Percentiles rank a stretch among this genome's conserved stretches.
Conservation (phyloP, 768 basidiomycete species). For the Lentinus brumalis region DNA sequence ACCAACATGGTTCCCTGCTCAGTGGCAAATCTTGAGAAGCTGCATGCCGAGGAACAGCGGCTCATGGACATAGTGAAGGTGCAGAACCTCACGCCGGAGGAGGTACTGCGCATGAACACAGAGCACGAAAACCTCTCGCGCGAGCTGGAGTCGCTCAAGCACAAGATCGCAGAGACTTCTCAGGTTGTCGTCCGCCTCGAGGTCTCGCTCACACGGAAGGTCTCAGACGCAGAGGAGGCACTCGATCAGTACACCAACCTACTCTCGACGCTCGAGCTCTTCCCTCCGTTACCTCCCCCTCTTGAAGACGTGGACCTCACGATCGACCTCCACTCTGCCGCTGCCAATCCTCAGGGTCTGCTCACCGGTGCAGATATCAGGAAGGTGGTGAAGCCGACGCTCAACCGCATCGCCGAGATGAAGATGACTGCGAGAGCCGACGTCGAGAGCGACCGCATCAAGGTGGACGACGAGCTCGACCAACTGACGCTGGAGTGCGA, state of each 20-base stretch:
- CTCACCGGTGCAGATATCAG: slow-evolving; percentile 70
- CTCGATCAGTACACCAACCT: slow-evolving; percentile 78
- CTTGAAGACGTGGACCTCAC: slow-evolving; percentile 75
- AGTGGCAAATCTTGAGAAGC: slow-evolving; percentile 65
- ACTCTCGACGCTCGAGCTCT: slow-evolving; percentile 73
- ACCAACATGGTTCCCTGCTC: slow-evolving; percentile 8
- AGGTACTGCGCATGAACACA: slow-evolving; percentile 87
- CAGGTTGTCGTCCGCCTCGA: slow-evolving; percentile 78
- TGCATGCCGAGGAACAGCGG: slow-evolving; percentile 64
- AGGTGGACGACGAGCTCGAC: slow-evolving; percentile 83
- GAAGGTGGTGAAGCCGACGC: slow-evolving; percentile 73
- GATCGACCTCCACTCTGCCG: slow-evolving; percentile 79
- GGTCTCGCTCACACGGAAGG: slow-evolving; percentile 78
- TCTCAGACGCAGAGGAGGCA: slow-evolving; percentile 79
- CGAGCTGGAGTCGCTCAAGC: slow-evolving; percentile 74
- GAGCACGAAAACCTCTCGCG: slow-evolving; percentile 80
- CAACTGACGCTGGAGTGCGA: slow-evolving; percentile 76
- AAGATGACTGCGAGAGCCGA: slow-evolving; percentile 69
- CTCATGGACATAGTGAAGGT: slow-evolving; percentile 69
- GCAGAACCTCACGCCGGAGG: slow-evolving; percentile 91
- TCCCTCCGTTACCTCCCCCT: slow-evolving; percentile 72
- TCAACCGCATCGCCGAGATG: slow-evolving; percentile 69
- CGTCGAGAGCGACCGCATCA: slow-evolving; percentile 77
- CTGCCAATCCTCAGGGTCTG: slow-evolving; percentile 68
- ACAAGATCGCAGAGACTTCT: slow-evolving; percentile 74